Percentiles rank a stretch among this genome's conserved stretches.
phyloP scores from a whole-genome alignment of 192 early-diverging fungal species.

The Thamnidium elegans region DNA sequence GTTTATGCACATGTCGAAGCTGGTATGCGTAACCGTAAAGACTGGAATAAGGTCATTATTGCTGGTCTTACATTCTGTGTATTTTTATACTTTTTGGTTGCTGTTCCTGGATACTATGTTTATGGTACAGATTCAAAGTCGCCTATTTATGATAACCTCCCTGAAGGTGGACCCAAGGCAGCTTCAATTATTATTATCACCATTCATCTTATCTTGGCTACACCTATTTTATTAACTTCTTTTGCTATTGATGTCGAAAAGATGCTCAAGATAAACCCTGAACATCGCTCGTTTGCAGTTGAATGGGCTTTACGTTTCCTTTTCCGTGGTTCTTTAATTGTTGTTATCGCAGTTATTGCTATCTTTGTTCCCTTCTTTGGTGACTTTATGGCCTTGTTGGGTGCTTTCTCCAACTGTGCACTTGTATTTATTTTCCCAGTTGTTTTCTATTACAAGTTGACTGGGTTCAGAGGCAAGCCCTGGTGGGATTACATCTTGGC shows the following conservation, averaged over 20 bases:
- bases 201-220: slow-evolving; percentile 73
- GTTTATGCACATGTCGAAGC: slow-evolving; percentile 79
- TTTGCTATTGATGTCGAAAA: slow-evolving; percentile 65
- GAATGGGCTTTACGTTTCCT: slow-evolving; percentile 52
- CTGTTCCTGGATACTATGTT: slow-evolving; percentile 64
- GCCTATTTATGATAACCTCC: slow-evolving; percentile 67
- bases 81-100: slow-evolving; percentile 65
- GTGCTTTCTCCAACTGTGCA: slow-evolving; percentile 63
- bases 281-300: slow-evolving; percentile 28
- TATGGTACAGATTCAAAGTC: slow-evolving; percentile 60
- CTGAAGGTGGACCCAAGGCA: slow-evolving; percentile 50
- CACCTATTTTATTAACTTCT: slow-evolving; percentile 69
- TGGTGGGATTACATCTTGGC: slow-evolving; percentile 14
- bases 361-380: slow-evolving; percentile 72
- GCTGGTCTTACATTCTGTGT: slow-evolving; percentile 55
- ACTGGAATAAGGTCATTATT: slow-evolving; percentile 62
- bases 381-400: slow-evolving; percentile 73
- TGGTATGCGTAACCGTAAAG: slow-evolving; percentile 63
- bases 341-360: slow-evolving; percentile 49
- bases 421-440: slow-evolving; percentile 74
- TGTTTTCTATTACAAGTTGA: slow-evolving; percentile 66
- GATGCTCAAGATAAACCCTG: slow-evolving; percentile 45
- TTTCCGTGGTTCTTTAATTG: slow-evolving; percentile 54
- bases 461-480: slow-evolving; percentile 46
- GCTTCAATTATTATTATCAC: slow-evolving; percentile 70